Conservation (phyloP, 495 filamentous ascomycete genomes). For the Tuber umbilicatum region DNA sequence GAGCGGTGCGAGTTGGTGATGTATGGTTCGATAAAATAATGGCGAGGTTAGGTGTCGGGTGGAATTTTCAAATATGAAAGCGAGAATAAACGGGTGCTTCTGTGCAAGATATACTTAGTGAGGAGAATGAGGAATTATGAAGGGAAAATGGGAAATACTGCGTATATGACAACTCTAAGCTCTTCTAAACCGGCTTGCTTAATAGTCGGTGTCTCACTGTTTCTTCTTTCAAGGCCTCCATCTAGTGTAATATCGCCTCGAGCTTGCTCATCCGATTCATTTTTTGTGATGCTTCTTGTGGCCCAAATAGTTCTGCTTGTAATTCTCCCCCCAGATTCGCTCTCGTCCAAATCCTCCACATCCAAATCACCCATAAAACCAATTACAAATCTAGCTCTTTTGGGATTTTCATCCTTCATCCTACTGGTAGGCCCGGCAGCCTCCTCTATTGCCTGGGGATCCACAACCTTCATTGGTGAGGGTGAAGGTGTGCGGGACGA, state of each 20-base stretch:
- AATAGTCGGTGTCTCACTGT: slow-evolving; percentile 6
- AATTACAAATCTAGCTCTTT: slow-evolving; percentile 34
- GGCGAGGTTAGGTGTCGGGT: slow-evolving; percentile 61
- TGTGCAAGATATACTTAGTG: slow-evolving; percentile 16
- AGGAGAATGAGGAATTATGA: not conserved
- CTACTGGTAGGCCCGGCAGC: slow-evolving; percentile 1
- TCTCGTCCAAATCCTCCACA: slow-evolving; percentile 29
- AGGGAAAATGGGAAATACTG: slow-evolving; percentile 18
- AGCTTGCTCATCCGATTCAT: not conserved
- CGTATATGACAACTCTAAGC: slow-evolving; percentile 38
- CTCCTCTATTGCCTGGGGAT: slow-evolving; percentile 22
- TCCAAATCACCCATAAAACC: slow-evolving; percentile 40
- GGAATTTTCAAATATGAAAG: slow-evolving; percentile 71
- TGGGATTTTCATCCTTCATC: slow-evolving; percentile 7
- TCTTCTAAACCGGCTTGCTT: slow-evolving; percentile 24
- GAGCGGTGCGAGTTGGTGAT: slow-evolving; percentile 72
- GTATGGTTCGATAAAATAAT: slow-evolving; percentile 71
- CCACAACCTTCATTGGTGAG: slow-evolving; percentile 21
- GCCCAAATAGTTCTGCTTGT: slow-evolving; percentile 37
- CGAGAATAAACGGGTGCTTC: slow-evolving; percentile 82
- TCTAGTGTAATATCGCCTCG: not conserved
- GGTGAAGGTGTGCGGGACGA: slow-evolving; percentile 12
- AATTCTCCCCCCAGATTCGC: slow-evolving; percentile 26
- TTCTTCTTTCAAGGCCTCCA: slow-evolving; percentile 12
- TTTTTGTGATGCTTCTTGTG: slow-evolving; percentile 11